Evolutionary conservation across 78 protist genomes (phyloP).

Genomic region (Cavenderia fasciculata): DNA sequence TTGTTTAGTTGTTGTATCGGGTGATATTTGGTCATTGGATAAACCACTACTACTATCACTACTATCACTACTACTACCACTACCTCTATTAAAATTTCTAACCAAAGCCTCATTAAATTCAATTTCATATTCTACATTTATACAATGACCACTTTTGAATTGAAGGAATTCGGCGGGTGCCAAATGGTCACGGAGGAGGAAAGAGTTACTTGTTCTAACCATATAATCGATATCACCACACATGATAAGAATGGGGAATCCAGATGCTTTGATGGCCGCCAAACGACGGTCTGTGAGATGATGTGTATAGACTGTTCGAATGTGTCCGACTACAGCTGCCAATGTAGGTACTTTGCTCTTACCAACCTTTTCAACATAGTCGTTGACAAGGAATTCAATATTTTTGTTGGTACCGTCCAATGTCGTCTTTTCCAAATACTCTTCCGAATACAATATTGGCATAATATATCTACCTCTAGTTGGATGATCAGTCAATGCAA

Average conservation of each 20-base stretch:
- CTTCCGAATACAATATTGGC: constrained; percentile 22
- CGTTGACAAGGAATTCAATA: neutral
- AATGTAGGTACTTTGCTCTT: neutral
- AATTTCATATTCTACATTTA: constrained; percentile 49
- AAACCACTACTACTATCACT: too few relatives aligned
- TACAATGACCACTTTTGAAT: constrained; percentile 60
- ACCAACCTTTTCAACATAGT: neutral
- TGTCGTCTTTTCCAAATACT: neutral
- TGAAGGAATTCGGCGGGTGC: constrained; percentile 38
- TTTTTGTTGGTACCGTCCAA: neutral
- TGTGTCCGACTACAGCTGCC: constrained; percentile 25
- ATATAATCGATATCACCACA: constrained; percentile 58
- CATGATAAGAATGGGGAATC: constrained; percentile 30
- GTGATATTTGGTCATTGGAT: too few relatives aligned
- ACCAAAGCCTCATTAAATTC: constrained; percentile 55
- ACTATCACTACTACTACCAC: too few relatives aligned
- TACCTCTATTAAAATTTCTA: constrained; percentile 48
- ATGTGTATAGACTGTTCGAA: constrained; percentile 44
- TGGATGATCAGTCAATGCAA: neutral
- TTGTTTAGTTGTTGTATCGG: too few relatives aligned
- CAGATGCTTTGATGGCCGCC: neutral
- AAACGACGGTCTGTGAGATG: constrained; percentile 9
- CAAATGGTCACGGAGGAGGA: constrained; percentile 3
- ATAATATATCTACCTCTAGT: neutral
- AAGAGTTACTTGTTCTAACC: constrained; percentile 18